phyloP scores from a whole-genome alignment of 202 grass and related monocot genomes.

The Hordeum pubiflorum region DNA sequence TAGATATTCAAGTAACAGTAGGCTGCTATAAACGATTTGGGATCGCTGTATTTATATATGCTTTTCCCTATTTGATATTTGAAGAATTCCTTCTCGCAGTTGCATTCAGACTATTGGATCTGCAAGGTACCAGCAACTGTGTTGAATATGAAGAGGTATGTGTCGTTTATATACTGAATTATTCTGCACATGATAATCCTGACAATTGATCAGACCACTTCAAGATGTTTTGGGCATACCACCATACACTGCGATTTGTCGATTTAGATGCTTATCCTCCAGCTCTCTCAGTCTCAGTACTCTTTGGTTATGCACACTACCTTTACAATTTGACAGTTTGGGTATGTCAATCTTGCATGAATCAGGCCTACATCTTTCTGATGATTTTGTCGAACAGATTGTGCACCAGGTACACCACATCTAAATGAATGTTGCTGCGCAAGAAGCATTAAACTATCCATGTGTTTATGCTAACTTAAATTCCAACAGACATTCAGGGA shows the following conservation, averaged over 20 bases:
- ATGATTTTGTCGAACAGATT: constrained; percentile 65
- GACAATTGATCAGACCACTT: neutral
- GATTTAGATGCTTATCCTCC: neutral
- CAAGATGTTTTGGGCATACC: neutral
- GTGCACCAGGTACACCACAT: constrained; percentile 52
- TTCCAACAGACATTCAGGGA: constrained; percentile 56
- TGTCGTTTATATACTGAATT: neutral
- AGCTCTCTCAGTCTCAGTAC: neutral
- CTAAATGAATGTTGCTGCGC: neutral
- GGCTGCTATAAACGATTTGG: neutral
- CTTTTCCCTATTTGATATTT: constrained; percentile 10
- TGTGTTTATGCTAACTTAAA: neutral
- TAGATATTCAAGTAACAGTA: neutral
- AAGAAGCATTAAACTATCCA: neutral
- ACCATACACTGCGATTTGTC: neutral
- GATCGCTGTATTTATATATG: neutral
- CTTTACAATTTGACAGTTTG: neutral
- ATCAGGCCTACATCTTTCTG: constrained; percentile 62
- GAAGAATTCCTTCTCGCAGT: constrained; percentile 39
- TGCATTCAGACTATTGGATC: constrained; percentile 84
- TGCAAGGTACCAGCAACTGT: constrained; percentile 45
- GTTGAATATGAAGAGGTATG: constrained; percentile 67
- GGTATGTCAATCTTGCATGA: constrained; percentile 45
- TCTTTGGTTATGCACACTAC: no score
- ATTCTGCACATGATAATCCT: neutral